Evolutionary conservation across 495 filamentous ascomycete genomes (phyloP).

Genomic region (Trypethelium eluteriae): DNA sequence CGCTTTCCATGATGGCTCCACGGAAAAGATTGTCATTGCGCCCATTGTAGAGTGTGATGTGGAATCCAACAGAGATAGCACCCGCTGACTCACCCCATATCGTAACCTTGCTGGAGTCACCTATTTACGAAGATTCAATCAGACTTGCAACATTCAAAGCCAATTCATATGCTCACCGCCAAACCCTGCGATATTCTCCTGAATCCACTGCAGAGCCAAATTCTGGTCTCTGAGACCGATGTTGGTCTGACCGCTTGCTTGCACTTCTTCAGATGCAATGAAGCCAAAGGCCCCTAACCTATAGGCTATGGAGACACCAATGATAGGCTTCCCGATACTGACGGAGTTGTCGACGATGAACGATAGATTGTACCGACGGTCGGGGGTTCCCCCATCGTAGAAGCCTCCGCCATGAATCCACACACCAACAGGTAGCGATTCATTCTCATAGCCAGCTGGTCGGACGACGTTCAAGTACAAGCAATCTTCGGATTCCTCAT

Average conservation of each 20-base stretch:
- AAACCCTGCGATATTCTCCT: constrained; percentile 40
- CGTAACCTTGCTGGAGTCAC: constrained; percentile 32
- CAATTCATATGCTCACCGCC: constrained; percentile 25
- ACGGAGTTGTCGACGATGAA: constrained; percentile 47
- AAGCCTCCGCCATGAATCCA: constrained; percentile 65
- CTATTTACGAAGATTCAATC: constrained; percentile 10
- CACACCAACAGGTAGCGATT: constrained; percentile 55
- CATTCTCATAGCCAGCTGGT: constrained; percentile 46
- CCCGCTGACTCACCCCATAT: constrained; percentile 29
- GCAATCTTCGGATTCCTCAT: constrained; percentile 49
- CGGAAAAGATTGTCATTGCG: constrained; percentile 47
- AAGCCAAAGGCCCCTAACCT: constrained; percentile 51
- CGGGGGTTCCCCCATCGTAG: constrained; percentile 45
- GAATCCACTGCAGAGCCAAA: constrained; percentile 55
- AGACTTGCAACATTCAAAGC: not conserved
- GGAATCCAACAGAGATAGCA: constrained; percentile 30
- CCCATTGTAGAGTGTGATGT: constrained; percentile 35
- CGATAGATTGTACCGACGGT: constrained; percentile 47
- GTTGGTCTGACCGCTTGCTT: constrained; percentile 45
- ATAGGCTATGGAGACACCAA: constrained; percentile 56
- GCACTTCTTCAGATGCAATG: constrained; percentile 37
- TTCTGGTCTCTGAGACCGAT: constrained; percentile 53
- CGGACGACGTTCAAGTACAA: constrained; percentile 58
- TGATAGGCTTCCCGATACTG: constrained; percentile 51
- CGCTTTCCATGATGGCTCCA: constrained; percentile 44